Percentiles rank a stretch among this genome's conserved stretches.
Evolutionary conservation across 1,139 yeast species (phyloP).

Genomic region (Chernovozyma sophiae-reginae): DNA sequence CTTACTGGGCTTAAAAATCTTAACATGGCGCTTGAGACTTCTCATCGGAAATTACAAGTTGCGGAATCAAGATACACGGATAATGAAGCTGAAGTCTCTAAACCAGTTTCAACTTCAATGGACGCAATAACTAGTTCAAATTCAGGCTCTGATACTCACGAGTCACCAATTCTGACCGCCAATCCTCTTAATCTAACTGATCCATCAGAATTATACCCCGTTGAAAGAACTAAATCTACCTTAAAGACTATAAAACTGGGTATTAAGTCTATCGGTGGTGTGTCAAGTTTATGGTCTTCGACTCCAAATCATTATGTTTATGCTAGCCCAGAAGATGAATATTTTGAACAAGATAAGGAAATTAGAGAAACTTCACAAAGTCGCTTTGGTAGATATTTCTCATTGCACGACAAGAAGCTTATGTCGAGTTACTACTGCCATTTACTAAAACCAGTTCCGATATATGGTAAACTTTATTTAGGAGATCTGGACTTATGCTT

Average conservation of each 20-base stretch:
- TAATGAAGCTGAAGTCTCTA: constrained; percentile 1
- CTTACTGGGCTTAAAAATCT: constrained; percentile 26
- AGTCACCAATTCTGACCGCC: constrained; percentile 10
- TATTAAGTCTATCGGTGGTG: constrained; percentile 29
- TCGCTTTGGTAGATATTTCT: constrained; percentile 63
- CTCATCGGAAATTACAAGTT: constrained; percentile 20
- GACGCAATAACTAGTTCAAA: constrained; percentile 4
- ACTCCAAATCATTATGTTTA: constrained; percentile 55
- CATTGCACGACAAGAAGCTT: constrained; percentile 48
- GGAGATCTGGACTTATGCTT: constrained; percentile 69
- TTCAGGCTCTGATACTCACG: neutral
- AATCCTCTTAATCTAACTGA: constrained; percentile 28
- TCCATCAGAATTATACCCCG: constrained; percentile 20
- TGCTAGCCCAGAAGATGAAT: constrained; percentile 44
- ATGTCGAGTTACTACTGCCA: constrained; percentile 72
- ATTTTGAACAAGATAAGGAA: constrained; percentile 38
- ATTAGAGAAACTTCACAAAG: constrained; percentile 44
- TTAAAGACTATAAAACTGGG: constrained; percentile 24
- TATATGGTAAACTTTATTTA: constrained; percentile 77
- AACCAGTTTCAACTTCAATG: neutral
- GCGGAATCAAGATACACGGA: constrained; percentile 23
- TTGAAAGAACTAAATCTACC: constrained; percentile 11
- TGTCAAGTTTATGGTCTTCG: constrained; percentile 59
- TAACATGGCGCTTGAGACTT: constrained; percentile 33
- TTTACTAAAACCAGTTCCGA: constrained; percentile 65